Base-by-base conservation (phyloP, 495 filamentous ascomycete genomes). In the Neurospora sublineolata region DNA sequence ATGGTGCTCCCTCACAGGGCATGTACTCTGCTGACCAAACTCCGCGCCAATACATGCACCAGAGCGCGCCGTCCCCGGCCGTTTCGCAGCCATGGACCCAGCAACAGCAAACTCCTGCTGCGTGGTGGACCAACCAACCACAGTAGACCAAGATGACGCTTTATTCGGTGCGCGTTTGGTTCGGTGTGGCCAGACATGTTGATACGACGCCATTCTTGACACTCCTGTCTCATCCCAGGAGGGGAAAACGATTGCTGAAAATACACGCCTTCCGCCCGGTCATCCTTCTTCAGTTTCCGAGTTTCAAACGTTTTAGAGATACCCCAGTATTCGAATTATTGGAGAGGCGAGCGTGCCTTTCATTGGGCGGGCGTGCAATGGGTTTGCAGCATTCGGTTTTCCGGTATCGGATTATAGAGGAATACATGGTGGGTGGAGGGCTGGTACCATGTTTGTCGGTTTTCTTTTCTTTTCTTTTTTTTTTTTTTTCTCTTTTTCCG, bases 21-120 rank as follows among this genome's bases (percentile, higher is more conserved):
- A 87, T 90, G 77, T 89, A 89, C 72, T 80, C 83, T 60, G 80
- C 84, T 4, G 87, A 87, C 58, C 87, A 86, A 76, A 87, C 83
- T 5, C 85, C 87, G 23, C 86, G 88, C 46, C 88, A 90, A 75
- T 90, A 89, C 76, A 83, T 89, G 83, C 84, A 84, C 37, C 83
- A 83, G 41, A 82, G 79, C 70, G 76, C 80, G 10, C 76, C 79
- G 1, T 75, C 78, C 20, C 83, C 83, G 14, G 78, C 83, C 5
- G 81, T 81, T n/a, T 76, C 80, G 27, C 83, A 84, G 44, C 75
- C 78, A 14, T 85, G 83, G 83, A 79, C 80, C 36, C 81, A 81
- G 68, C 80, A 81, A 69, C 84, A 81, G 73, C 52, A 69, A 73
- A 75, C 80, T 42, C 77, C 79, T 11, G 76, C 78, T 27, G 79